A percentile compares a stretch with the other conserved stretches of the same genome.
phyloP scores from a whole-genome alignment of 441 rosid genomes.

The Jatropha multifida region DNA sequence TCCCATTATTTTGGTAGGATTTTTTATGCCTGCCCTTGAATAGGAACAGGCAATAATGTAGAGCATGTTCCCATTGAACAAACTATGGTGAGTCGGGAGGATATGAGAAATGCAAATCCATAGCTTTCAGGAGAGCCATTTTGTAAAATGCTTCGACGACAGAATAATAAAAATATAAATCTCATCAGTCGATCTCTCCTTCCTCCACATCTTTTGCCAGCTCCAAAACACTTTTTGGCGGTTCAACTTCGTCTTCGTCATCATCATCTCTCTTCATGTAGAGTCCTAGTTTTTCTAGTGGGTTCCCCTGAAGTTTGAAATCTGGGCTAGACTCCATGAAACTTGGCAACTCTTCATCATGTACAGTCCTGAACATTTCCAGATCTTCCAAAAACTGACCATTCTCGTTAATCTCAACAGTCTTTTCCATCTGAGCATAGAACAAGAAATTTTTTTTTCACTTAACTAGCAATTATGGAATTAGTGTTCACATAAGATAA shows the following conservation, averaged over 20 bases:
- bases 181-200: slow-evolving; percentile 47
- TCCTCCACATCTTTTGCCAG: slow-evolving; percentile 53
- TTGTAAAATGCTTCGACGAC: background rate
- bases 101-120: background rate
- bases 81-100: background rate
- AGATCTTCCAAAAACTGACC: slow-evolving; percentile 77
- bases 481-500: background rate
- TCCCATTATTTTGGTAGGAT: background rate
- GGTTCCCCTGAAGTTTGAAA: slow-evolving; percentile 67
- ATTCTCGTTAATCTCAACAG: slow-evolving; percentile 81
- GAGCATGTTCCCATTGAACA: background rate
- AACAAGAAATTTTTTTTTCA: slow-evolving; percentile 7
- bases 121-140: slow-evolving; percentile 7
- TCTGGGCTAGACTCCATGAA: slow-evolving; percentile 53
- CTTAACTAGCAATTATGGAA: background rate
- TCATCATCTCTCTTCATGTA: slow-evolving; percentile 84
- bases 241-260: slow-evolving; percentile 64
- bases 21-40: background rate
- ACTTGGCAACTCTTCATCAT: slow-evolving; percentile 46
- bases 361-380: slow-evolving; percentile 62
- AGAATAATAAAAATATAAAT: background rate
- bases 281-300: slow-evolving; percentile 78
- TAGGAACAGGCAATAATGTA: background rate
- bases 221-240: slow-evolving; percentile 31
- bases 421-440: slow-evolving; percentile 81